phyloP scores from a whole-genome alignment of 495 filamentous ascomycete species.

The Penicillium turbatum region DNA sequence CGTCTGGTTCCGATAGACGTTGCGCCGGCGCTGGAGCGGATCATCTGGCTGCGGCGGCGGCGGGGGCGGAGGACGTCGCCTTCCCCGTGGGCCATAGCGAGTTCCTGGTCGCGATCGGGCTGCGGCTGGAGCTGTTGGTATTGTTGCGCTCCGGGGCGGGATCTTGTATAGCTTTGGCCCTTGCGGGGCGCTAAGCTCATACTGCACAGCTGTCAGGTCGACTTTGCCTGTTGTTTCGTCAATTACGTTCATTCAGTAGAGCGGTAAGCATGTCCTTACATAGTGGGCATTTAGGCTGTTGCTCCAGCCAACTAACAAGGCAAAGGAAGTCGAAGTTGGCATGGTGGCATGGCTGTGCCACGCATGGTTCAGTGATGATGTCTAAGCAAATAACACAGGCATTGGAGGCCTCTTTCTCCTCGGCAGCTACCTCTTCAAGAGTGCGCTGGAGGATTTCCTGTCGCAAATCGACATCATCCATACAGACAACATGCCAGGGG shows the following conservation, averaged over 20 bases:
- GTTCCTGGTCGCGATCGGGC: conserved; percentile 5
- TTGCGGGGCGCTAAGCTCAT: conserved; percentile 50
- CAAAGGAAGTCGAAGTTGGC: conserved; percentile 80
- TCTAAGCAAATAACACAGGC: conserved; percentile 68
- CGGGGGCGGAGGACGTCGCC: conserved; percentile 21
- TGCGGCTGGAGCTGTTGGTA: conserved; percentile 3
- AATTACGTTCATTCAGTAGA: conserved; percentile 8
- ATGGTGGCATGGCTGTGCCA: conserved; percentile 73
- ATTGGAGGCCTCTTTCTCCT: conserved; percentile 29
- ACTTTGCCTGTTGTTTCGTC: conserved; percentile 48
- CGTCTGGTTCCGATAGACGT: conserved; percentile 70
- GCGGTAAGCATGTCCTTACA: conserved; percentile 43
- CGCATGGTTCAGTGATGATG: conserved; percentile 62
- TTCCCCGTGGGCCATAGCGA: conserved; percentile 20
- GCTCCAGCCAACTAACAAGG: conserved; percentile 75
- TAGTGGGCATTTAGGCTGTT: conserved; percentile 69
- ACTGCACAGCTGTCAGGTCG: conserved; percentile 62
- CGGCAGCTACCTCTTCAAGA: conserved; percentile 40
- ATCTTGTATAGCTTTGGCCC: conserved; percentile 55
- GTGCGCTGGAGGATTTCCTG: conserved; percentile 43
- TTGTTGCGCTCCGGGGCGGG: conserved; percentile 18
- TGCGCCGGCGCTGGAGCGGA: conserved; percentile 62
- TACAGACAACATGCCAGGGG: conserved; percentile 20
- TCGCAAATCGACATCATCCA: conserved; percentile 40
- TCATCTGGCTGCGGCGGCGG: conserved; percentile 42